A percentile compares a stretch with the other conserved stretches of the same genome.
Conservation (phyloP, 1,139 yeast genomes). For the Blastobotrys arbuscula region DNA sequence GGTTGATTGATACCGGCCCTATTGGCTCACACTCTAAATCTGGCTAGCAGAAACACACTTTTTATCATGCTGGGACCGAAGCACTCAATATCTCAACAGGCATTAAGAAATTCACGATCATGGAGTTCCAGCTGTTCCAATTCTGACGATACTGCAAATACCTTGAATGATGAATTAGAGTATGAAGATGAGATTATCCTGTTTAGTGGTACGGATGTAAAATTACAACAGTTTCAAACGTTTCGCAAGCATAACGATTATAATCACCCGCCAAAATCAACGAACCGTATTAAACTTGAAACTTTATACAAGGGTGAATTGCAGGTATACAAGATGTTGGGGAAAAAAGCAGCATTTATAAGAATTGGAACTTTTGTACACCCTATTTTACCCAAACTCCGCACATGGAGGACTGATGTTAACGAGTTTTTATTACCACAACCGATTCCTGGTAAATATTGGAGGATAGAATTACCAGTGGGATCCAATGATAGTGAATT, state of each 20-base stretch:
- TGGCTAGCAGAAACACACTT: no score
- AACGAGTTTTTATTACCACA: conserved; percentile 59
- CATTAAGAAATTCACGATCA: conserved; percentile 8
- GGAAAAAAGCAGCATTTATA: conserved; percentile 57
- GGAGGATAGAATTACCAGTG: conserved; percentile 46
- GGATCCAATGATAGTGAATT: not conserved
- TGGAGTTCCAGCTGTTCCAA: conserved; percentile 10
- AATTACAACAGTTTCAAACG: conserved; percentile 23
- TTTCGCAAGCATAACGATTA: conserved; percentile 15
- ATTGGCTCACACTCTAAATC: no score
- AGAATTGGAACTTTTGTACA: conserved; percentile 56
- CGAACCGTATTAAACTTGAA: conserved; percentile 18
- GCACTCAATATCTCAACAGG: conserved; percentile 6
- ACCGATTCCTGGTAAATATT: conserved; percentile 65
- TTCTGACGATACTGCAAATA: not conserved
- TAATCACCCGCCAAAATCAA: conserved; percentile 20
- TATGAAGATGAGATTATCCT: conserved; percentile 23
- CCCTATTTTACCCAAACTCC: conserved; percentile 58
- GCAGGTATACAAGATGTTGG: conserved; percentile 59
- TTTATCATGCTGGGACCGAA: conserved; percentile 4
- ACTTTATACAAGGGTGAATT: conserved; percentile 44
- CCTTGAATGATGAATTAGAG: conserved; percentile 5
- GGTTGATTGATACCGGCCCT: no score
- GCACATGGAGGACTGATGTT: conserved; percentile 48
- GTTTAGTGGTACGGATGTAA: conserved; percentile 21